A percentile compares a stretch with the other conserved stretches of the same genome.
These are phyloP conservation scores for Trypanosoma grayi DNA, from an alignment of 208 protist species.

Conservation along the genomic window DNA sequence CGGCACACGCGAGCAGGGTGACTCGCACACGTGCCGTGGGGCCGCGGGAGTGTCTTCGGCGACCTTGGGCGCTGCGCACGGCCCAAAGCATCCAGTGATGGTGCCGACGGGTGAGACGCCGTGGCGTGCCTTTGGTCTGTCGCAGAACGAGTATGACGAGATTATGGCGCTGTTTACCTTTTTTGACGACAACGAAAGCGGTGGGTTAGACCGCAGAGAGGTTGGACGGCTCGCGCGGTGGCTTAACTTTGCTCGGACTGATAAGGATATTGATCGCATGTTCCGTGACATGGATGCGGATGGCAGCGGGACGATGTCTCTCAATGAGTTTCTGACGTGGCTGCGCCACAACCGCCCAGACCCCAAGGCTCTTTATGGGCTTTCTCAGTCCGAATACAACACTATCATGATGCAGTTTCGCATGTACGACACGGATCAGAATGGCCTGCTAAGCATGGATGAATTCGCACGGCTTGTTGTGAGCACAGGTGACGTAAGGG, in stretches of 20 bases:
- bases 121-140: conserved; percentile 61
- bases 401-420: conserved; percentile 88
- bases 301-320: conserved; percentile 47
- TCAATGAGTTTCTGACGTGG: conserved; percentile 77
- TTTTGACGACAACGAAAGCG: conserved; percentile 76
- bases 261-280: conserved; percentile 65
- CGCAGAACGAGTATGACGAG: conserved; percentile 78
- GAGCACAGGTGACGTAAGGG: conserved; percentile 41
- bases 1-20: conserved; percentile 48
- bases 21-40: conserved; percentile 26
- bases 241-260: conserved; percentile 77
- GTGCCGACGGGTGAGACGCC: conserved; percentile 38
- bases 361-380: conserved; percentile 65
- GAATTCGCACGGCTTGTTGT: conserved; percentile 63
- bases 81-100: conserved; percentile 33
- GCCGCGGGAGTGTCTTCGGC: not conserved
- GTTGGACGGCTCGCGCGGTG: conserved; percentile 62
- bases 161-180: conserved; percentile 82
- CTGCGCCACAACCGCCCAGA: conserved; percentile 72
- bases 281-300: conserved; percentile 79
- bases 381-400: conserved; percentile 80
- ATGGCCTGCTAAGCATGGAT: conserved; percentile 53
- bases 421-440: conserved; percentile 65
- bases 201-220: conserved; percentile 49
- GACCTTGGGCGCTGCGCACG: not conserved